Evolutionary conservation across 768 basidiomycete genomes (phyloP).

Genomic region (Termitomyces sp.): DNA sequence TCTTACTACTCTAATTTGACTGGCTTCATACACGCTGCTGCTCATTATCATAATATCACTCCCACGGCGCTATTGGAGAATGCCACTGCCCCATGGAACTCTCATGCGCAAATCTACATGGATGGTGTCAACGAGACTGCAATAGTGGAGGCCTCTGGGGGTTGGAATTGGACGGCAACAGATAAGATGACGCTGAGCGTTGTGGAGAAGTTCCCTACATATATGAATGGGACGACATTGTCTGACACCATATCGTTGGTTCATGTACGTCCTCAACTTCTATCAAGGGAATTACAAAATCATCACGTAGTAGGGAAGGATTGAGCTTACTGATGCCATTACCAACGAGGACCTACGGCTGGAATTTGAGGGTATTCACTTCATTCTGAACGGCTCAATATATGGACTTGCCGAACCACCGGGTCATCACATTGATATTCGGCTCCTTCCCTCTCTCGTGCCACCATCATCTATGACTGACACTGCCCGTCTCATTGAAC

Average conservation of each 20-base stretch:
- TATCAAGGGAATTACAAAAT: slow-evolving; percentile 1
- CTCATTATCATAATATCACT: slow-evolving; percentile 62
- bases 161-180: slow-evolving; percentile 68
- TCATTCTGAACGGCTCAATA: slow-evolving; percentile 67
- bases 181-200: slow-evolving; percentile 62
- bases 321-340: slow-evolving; percentile 56
- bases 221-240: slow-evolving; percentile 24
- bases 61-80: slow-evolving; percentile 32
- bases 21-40: slow-evolving; percentile 67
- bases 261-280: slow-evolving; percentile 44
- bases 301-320: slow-evolving; percentile 46
- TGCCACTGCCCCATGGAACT: slow-evolving; percentile 41
- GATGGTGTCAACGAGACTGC: slow-evolving; percentile 44
- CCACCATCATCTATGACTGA: slow-evolving; percentile 49
- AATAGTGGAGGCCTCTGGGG: slow-evolving; percentile 38
- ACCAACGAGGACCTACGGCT: slow-evolving; percentile 53
- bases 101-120: slow-evolving; percentile 45
- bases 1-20: slow-evolving; percentile 77
- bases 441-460: slow-evolving; percentile 60
- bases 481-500: slow-evolving; percentile 51
- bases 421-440: slow-evolving; percentile 57
- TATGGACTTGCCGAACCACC: slow-evolving; percentile 64
- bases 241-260: slow-evolving; percentile 50
- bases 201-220: slow-evolving; percentile 48
- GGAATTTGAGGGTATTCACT: slow-evolving; percentile 76